Evolutionary conservation across 2,329 filamentous ascomycete species (phyloP).

Genomic region (Chrysosphaeria jannelii): DNA sequence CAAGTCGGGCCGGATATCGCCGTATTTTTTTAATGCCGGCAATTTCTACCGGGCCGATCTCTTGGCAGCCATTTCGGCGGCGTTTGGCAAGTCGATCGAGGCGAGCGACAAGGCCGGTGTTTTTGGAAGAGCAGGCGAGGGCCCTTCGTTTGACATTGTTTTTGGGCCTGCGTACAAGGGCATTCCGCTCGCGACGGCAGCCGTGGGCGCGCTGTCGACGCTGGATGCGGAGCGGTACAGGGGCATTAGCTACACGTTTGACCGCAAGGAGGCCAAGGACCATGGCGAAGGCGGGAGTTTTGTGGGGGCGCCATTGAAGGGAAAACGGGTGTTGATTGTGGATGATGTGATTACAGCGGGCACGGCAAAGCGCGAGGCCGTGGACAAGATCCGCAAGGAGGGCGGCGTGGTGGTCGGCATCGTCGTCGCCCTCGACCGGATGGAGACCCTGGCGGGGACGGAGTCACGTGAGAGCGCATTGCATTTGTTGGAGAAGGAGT

Average conservation of each 20-base stretch:
- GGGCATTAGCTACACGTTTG: conserved; percentile 57
- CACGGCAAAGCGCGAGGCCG: conserved; percentile 76
- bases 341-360: conserved; percentile 94
- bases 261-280: conserved; percentile 87
- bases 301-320: conserved; percentile 60
- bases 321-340: conserved; percentile 64
- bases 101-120: conserved; percentile 4
- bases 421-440: conserved; percentile 62
- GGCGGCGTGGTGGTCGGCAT: conserved; percentile 69
- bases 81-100: conserved; percentile 40
- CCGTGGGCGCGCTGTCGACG: conserved; percentile 12
- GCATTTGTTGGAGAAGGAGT: conserved; percentile 58
- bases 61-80: conserved; percentile 45
- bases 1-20: conserved; percentile 73
- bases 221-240: conserved; percentile 19
- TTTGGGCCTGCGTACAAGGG: conserved; percentile 95
- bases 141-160: conserved; percentile 41
- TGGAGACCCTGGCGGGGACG: conserved; percentile 39
- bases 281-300: conserved; percentile 88
- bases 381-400: conserved; percentile 61
- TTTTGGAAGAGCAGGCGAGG: not conserved
- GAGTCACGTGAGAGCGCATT: conserved; percentile 54
- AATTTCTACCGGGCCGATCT: conserved; percentile 62
- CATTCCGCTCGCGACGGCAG: conserved; percentile 60
- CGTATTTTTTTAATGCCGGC: conserved; percentile 95